Base-by-base conservation (phyloP, 2,329 filamentous ascomycete species). In the Penicillium sp. region DNA sequence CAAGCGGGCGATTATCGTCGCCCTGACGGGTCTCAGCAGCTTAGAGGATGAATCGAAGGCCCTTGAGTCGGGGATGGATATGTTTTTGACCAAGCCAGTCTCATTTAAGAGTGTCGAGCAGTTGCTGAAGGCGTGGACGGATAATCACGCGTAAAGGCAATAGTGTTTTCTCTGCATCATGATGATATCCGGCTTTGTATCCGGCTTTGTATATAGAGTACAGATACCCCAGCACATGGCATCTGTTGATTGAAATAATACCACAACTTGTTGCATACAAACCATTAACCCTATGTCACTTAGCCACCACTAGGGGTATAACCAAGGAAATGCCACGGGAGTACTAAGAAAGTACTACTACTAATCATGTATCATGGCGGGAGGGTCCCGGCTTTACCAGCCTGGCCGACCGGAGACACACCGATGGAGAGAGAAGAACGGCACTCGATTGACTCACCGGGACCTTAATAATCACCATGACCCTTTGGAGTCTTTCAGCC, bases 81-180 rank as follows among this genome's bases (percentile, higher is more conserved):
- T 80, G 19, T 81, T 80, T 55, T 68, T 82, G 55, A 80, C 76
- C 6, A 82, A 82, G 53, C 80, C 80, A 1, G 77, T 81, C 16
- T 75, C 73, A 1, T 78, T 80, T 52, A 77, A 73, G 59, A 73
- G 75, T 55, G 75, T 80, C 22, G 75, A 74, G 4, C 64, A 73
- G 28, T 57, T 80, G 19, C 59, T 81, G 26, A 64, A 70, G n/a
- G 70, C 70, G 38, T 75, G 72, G 72, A 53, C 35, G 33, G 51
- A 53, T 13, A 37, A 28, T 6, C 51, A 14, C 6, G 4, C 13
- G 10, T 8, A 53, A 25, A n/a, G 19, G 49, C 19, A 22, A 52
- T 52, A 22, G 8, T n/a, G 51, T 40, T 10, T n/a, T 22, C 35
- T 26, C 22, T 16, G 35, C 14, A 53, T 28, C 16, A 53, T 26